phyloP scores from a whole-genome alignment of 1,139 yeast species.

The Schizosaccharomyces versatilis region DNA sequence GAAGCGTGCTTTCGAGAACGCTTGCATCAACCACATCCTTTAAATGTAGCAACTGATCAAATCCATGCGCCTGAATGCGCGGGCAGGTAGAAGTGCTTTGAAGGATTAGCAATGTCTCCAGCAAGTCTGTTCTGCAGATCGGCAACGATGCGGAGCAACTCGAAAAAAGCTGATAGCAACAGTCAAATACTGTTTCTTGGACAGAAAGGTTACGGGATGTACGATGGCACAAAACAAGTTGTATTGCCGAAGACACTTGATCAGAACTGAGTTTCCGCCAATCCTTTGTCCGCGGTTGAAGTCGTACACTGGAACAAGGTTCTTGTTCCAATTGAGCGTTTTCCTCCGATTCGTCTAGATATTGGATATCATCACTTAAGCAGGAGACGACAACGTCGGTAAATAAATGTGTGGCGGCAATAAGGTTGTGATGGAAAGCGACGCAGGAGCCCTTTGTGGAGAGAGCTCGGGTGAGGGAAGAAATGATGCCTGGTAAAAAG shows the following conservation, averaged over 20 bases:
- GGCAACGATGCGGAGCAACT: conserved; percentile 20
- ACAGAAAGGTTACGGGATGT: not conserved
- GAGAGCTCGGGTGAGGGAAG: not conserved
- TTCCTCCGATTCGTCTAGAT: not conserved
- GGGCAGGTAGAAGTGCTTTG: conserved; percentile 17
- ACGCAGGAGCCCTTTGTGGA: not conserved
- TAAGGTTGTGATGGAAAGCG: not conserved
- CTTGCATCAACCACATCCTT: not conserved
- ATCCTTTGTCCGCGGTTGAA: not conserved
- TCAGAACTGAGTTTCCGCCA: not conserved
- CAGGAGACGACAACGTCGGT: not conserved
- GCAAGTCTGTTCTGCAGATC: conserved; percentile 19
- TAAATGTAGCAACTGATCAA: not conserved
- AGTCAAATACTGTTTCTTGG: not conserved
- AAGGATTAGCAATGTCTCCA: conserved; percentile 17
- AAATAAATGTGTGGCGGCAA: not conserved
- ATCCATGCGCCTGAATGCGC: not conserved
- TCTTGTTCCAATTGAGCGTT: not conserved
- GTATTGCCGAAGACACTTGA: not conserved
- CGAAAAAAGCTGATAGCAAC: conserved; percentile 14
- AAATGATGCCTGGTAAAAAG: not conserved
- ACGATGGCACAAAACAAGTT: not conserved
- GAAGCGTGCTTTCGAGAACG: not conserved
- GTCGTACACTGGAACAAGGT: too few species aligned
- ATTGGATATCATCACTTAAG: not conserved